phyloP scores from a whole-genome alignment of 2,329 filamentous ascomycete species.

The Apiospora marii region DNA sequence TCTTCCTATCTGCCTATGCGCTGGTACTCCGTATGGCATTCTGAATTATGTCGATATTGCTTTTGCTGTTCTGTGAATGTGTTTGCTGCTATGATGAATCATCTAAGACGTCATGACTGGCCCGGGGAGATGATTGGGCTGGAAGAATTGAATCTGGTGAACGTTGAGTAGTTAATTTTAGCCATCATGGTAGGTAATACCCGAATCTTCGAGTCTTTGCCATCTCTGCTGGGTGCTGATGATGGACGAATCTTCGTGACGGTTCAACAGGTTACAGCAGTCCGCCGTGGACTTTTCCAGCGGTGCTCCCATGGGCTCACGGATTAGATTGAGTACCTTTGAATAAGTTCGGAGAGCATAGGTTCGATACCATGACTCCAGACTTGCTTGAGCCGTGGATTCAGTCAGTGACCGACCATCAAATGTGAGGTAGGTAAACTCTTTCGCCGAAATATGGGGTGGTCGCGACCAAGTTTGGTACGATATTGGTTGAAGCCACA shows the following conservation, averaged over 20 bases:
- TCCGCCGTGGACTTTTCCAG: neutral
- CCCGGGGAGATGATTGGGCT: neutral
- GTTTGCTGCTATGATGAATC: neutral
- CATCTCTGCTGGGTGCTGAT: neutral
- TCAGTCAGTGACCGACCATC: neutral
- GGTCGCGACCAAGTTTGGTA: neutral
- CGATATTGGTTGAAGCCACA: neutral
- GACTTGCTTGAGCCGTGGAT: neutral
- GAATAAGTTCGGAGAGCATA: neutral
- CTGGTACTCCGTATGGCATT: neutral
- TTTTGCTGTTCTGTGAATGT: neutral
- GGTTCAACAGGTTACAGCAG: neutral
- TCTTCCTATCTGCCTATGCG: neutral
- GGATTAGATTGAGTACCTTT: neutral
- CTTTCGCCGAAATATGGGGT: neutral
- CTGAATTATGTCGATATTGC: neutral
- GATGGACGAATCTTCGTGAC: neutral
- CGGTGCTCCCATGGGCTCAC: neutral
- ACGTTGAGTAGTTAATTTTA: neutral
- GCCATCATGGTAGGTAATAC: neutral
- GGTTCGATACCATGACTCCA: neutral
- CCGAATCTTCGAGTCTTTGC: neutral
- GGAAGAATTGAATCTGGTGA: neutral
- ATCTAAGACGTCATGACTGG: slow-evolving; percentile 15
- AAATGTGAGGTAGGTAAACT: neutral